These are phyloP conservation scores for Chrysoporthe puriensis DNA, from an alignment of 2,329 filamentous ascomycete species.

Conservation along the genomic window DNA sequence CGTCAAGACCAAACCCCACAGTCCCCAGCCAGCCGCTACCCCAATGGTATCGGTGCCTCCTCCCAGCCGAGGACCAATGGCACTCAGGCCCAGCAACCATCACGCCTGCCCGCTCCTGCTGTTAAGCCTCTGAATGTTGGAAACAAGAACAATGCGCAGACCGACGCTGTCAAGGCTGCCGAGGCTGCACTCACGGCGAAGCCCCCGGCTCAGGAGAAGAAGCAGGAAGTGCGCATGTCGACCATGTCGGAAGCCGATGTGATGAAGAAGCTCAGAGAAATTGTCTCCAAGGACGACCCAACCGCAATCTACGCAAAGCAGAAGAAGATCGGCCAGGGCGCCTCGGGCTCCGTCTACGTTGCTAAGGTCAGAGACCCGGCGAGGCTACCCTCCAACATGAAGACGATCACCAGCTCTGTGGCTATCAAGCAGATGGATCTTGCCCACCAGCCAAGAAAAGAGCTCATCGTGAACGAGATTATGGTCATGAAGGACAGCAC, in stretches of 20 bases:
- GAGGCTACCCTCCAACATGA: conserved; percentile 3
- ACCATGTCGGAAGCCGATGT: conserved; percentile 97
- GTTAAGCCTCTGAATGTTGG: conserved; percentile 77
- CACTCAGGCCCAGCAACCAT: conserved; percentile 47
- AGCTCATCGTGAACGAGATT: conserved; percentile 98
- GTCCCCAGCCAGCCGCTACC: conserved; percentile 59
- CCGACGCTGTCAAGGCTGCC: conserved; percentile 82
- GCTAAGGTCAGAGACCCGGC: conserved; percentile 85
- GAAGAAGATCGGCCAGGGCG: conserved; percentile 99
- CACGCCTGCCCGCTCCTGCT: conserved; percentile 58
- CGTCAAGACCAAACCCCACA: conserved; percentile 52
- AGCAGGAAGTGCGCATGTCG: conserved; percentile 96
- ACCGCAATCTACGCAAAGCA: conserved; percentile 97
- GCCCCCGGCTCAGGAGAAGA: conserved; percentile 74
- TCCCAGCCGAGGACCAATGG: conserved; percentile 52
- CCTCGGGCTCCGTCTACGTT: conserved; percentile 96
- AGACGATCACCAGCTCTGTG: conserved; percentile 50
- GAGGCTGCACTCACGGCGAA: conserved; percentile 89
- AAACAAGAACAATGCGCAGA: conserved; percentile 60
- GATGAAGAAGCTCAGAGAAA: conserved; percentile 92
- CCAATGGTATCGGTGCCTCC: conserved; percentile 57
- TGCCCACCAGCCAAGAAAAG: conserved; percentile 94
- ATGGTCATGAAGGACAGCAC: conserved; percentile 99
- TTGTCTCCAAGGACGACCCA: conserved; percentile 94
- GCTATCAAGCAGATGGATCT: conserved; percentile 99